phyloP scores from a whole-genome alignment of 2,329 filamentous ascomycete genomes.

The Boeremia exigua region DNA sequence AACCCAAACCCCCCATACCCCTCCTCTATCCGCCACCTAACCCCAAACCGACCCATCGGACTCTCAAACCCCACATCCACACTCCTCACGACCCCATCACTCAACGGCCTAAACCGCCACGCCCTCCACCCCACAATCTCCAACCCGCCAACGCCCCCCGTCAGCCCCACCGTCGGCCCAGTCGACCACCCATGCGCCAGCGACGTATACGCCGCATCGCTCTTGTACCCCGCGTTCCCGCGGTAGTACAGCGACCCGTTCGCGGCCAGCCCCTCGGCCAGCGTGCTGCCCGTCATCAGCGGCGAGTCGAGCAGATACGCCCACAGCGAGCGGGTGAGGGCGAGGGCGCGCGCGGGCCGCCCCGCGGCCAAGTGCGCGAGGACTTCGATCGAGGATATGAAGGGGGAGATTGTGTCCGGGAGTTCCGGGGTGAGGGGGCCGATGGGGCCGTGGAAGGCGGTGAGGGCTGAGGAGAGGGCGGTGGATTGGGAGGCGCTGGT shows the following conservation, averaged over 20 bases:
- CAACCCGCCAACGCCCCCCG: constrained; percentile 17
- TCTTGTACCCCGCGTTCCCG: constrained; percentile 37
- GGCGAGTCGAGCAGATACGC: constrained; percentile 34
- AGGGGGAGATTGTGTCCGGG: constrained; percentile 48
- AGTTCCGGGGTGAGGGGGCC: constrained; percentile 44
- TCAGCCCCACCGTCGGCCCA: constrained; percentile 28
- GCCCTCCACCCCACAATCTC: constrained; percentile 19
- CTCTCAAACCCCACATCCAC: constrained; percentile 27
- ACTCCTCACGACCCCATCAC: constrained; percentile 17
- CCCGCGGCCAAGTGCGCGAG: constrained; percentile 39
- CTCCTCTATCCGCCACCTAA: constrained; percentile 1
- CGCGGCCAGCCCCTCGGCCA: constrained; percentile 47
- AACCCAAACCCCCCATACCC: not conserved
- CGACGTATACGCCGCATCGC: constrained; percentile 44
- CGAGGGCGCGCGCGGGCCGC: constrained; percentile 30
- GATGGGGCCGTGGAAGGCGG: constrained; percentile 17
- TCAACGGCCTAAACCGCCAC: constrained; percentile 37
- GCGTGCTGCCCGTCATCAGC: constrained; percentile 47
- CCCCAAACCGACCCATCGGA: constrained; percentile 20
- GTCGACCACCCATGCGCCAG: constrained; percentile 47
- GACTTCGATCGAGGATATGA: constrained; percentile 46
- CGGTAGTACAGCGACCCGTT: constrained; percentile 49
- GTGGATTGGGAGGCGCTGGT: constrained; percentile 14
- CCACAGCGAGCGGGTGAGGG: constrained; percentile 42
- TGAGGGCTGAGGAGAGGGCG: not conserved